Evolutionary conservation across 1,284 basidiomycete genomes (phyloP).

Genomic region (Heterobasidion irregulare): DNA sequence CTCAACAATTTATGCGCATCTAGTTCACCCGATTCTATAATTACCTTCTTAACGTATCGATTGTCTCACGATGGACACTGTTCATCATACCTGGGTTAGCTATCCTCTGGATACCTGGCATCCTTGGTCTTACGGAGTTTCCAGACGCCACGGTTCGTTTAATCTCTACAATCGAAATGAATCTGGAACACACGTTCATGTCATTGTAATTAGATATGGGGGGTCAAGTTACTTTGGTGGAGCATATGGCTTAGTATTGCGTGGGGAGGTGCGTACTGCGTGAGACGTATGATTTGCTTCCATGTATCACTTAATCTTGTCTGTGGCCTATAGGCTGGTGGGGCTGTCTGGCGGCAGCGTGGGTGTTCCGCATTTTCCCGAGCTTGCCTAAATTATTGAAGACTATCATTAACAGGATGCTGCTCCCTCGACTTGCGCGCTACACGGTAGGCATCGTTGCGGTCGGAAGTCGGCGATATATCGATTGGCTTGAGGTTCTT

Average conservation of each 20-base stretch:
- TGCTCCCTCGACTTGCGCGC: conserved; percentile 49
- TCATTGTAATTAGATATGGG: conserved; percentile 36
- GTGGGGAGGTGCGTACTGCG: conserved; percentile 53
- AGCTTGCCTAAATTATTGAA: background rate
- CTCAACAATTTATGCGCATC: background rate
- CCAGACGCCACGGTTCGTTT: conserved; percentile 42
- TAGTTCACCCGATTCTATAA: conserved; percentile 58
- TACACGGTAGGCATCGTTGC: conserved; percentile 67
- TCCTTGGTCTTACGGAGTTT: conserved; percentile 58
- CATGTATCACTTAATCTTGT: background rate
- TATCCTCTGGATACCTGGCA: conserved; percentile 72
- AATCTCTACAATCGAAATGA: background rate
- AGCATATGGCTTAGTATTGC: conserved; percentile 77
- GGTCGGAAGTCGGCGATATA: conserved; percentile 61
- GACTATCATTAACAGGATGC: conserved; percentile 25
- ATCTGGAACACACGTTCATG: background rate
- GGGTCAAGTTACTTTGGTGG: conserved; percentile 72
- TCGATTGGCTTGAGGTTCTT: conserved; percentile 68
- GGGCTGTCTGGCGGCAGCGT: conserved; percentile 63
- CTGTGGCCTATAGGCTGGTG: conserved; percentile 64
- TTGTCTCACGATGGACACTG: conserved; percentile 74
- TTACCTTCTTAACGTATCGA: conserved; percentile 70
- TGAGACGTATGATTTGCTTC: background rate
- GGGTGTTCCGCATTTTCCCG: conserved; percentile 17
- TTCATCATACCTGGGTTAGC: conserved; percentile 71